Evolutionary conservation across 805 yeast species (phyloP).

Genomic region (Starmerella tilneyi): DNA sequence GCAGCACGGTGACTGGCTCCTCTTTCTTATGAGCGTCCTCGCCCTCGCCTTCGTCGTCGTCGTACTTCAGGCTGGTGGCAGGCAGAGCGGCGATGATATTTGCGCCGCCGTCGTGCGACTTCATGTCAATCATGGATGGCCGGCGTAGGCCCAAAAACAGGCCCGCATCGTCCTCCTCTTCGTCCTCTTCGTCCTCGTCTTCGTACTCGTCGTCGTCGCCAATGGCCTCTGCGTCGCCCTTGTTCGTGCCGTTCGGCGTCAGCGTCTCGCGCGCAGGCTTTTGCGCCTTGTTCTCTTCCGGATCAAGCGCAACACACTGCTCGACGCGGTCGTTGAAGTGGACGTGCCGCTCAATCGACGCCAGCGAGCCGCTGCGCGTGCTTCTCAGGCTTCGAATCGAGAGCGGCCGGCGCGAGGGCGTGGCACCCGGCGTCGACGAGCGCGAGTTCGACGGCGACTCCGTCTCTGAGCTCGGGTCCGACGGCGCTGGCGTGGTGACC

Average conservation of each 20-base stretch:
- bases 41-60: conserved; percentile 55
- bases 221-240: conserved; percentile 29
- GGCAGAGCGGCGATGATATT: conserved; percentile 73
- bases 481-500: not conserved
- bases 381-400: conserved; percentile 14
- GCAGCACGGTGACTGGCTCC: conserved; percentile 58
- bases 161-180: conserved; percentile 59
- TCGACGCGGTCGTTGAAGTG: conserved; percentile 92
- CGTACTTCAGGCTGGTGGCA: conserved; percentile 73
- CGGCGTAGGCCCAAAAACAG: conserved; percentile 48
- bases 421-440: conserved; percentile 9
- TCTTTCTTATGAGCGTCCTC: conserved; percentile 29
- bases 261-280: not conserved
- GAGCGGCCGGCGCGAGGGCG: conserved; percentile 12
- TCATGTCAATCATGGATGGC: conserved; percentile 26
- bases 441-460: conserved; percentile 6
- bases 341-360: conserved; percentile 48
- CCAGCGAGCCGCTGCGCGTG: conserved; percentile 10
- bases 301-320: conserved; percentile 74
- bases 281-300: conserved; percentile 18
- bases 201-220: conserved; percentile 27
- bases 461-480: not conserved
- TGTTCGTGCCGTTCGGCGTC: not conserved
- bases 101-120: conserved; percentile 20
- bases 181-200: conserved; percentile 36